Conservation (phyloP, 2,329 filamentous ascomycete species). For the Trichoderma asperellum region DNA sequence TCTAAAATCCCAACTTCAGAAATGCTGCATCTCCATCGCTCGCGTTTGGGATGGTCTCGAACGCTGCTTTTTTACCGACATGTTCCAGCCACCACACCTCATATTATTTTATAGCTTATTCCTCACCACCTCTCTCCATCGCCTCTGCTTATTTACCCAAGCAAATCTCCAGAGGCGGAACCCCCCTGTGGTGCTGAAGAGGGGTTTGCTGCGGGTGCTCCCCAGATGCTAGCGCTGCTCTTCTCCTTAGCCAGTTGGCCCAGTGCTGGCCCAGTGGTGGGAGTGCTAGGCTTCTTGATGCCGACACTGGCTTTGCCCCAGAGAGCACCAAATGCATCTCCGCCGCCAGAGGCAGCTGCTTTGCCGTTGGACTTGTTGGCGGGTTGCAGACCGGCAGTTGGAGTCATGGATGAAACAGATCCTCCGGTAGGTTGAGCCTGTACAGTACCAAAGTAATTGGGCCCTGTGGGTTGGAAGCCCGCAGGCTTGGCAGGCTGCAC, state of each 20-base stretch:
- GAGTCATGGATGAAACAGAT: conserved; percentile 27
- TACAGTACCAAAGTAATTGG: conserved; percentile 95
- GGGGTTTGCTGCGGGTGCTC: conserved; percentile 61
- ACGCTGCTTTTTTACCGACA: conserved; percentile 14
- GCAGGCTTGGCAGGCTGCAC: conserved; percentile 58
- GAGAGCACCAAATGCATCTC: conserved; percentile 87
- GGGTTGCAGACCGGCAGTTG: conserved; percentile 49
- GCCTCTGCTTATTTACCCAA: conserved; percentile 44
- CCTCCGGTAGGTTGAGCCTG: conserved; percentile 46
- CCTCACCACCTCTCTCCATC: background rate
- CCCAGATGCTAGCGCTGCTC: conserved; percentile 93
- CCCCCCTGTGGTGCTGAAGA: conserved; percentile 41
- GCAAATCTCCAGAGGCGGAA: conserved; percentile 52
- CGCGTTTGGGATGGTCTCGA: conserved; percentile 19
- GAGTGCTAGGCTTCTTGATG: conserved; percentile 71
- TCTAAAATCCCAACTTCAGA: conserved; percentile 39
- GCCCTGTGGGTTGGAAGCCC: conserved; percentile 75
- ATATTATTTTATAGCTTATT: conserved; percentile 17
- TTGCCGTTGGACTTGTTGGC: conserved; percentile 55
- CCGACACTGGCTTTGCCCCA: conserved; percentile 77
- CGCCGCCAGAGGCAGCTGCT: conserved; percentile 59
- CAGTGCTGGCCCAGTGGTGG: conserved; percentile 72
- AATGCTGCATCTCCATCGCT: conserved; percentile 34
- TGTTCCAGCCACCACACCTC: conserved; percentile 14
- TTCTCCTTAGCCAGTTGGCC: conserved; percentile 98